phyloP scores from a whole-genome alignment of 2,329 filamentous ascomycete species.

The Pestalotiopsis sp. region DNA sequence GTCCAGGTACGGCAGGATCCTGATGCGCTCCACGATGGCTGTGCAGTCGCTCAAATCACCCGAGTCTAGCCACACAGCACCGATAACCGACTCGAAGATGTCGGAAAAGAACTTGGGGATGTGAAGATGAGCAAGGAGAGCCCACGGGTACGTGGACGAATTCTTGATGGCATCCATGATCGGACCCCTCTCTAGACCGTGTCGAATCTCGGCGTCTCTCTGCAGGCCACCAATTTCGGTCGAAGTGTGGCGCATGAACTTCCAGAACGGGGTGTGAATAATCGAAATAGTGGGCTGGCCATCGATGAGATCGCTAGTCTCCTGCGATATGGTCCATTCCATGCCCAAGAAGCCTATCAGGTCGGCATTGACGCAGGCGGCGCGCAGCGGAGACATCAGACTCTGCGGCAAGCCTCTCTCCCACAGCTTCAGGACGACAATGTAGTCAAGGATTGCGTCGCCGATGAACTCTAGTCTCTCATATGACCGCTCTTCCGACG shows the following conservation, averaged over 20 bases:
- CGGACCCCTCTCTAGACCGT: constrained; percentile 44
- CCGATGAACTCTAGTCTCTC: constrained; percentile 88
- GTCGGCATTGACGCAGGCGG: constrained; percentile 76
- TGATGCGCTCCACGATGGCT: constrained; percentile 60
- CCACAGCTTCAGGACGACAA: constrained; percentile 68
- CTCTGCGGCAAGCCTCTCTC: constrained; percentile 43
- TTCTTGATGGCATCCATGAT: constrained; percentile 52
- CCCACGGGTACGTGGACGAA: constrained; percentile 72
- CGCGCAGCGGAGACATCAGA: constrained; percentile 75
- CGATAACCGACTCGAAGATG: constrained; percentile 77
- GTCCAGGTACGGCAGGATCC: constrained; percentile 63
- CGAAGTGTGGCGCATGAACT: constrained; percentile 65
- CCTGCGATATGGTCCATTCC: constrained; percentile 44
- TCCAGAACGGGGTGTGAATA: constrained; percentile 57
- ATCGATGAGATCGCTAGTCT: constrained; percentile 25
- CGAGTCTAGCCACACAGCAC: constrained; percentile 81
- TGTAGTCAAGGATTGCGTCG: constrained; percentile 78
- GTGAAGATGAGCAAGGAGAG: constrained; percentile 62
- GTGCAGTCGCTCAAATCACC: constrained; percentile 62
- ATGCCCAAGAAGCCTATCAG: constrained; percentile 78
- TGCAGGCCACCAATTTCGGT: constrained; percentile 48
- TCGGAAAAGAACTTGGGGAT: constrained; percentile 82
- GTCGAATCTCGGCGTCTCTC: constrained; percentile 41
- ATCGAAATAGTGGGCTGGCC: constrained; percentile 26
- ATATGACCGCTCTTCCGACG: constrained; percentile 38